Base-by-base conservation (phyloP, 1,284 basidiomycete genomes). In the Stereum hirsutum region DNA sequence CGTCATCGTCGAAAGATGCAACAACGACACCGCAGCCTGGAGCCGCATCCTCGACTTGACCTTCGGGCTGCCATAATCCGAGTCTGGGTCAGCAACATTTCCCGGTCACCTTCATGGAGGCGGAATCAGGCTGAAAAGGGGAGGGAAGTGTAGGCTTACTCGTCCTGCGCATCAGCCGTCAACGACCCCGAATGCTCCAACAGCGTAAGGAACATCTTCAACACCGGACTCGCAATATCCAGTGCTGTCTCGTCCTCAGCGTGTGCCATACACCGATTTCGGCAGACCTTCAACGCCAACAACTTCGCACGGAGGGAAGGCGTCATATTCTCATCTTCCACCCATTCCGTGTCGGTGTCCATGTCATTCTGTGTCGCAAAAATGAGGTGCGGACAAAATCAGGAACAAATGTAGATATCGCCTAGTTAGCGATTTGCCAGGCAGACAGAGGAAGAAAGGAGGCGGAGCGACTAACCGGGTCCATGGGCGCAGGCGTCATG, bases 1-100 rank as follows among this genome's bases (percentile, higher is more conserved):
- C 15, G 74, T 66, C 11, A 81, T 68, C 0, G 79, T 72, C 0
- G 85, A 81, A 7, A 99, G 68, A 58, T 93, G 91, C 34, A 97
- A 62, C 39, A 98, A 57, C 1, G 87, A 90, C 7, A 82, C 64
- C 0, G 87, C 84, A 0, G 93, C 90, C 53, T 89, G 81, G 23
- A 96, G 62, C 15, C 94, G 76, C 62, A 98, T 68, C 14, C 81
- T 72, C 1, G 82, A 73, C 59, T 76, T 77, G 27, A 74, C 70
- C 49, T 70, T 72, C 1, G 72, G 68, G 50, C 83, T 86, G 46
- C 15, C 25, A 40, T 24, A 10, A n/a, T n/a, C n/a, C n/a, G n/a
- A n/a, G n/a, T n/a, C n/a, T n/a, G n/a, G n/a, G n/a, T n/a, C n/a
- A n/a, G n/a, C n/a, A n/a, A n/a, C n/a, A n/a, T n/a, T n/a, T n/a